Evolutionary conservation across 1,139 yeast genomes (phyloP).

Genomic region (Yarrowia galli): DNA sequence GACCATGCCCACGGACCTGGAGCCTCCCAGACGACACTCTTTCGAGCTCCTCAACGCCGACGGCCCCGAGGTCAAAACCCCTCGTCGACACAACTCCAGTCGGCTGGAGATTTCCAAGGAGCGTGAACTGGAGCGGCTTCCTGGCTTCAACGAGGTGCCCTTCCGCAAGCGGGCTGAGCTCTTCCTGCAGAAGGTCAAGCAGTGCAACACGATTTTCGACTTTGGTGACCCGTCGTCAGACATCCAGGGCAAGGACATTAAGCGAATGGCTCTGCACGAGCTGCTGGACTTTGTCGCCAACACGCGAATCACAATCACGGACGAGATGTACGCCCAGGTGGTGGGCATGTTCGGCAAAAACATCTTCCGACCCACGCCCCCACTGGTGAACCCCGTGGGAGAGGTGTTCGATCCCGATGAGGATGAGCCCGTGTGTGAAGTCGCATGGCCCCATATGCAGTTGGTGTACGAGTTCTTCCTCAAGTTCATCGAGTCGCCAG

Average conservation of each 20-base stretch:
- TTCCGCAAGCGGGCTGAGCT: slow-evolving; percentile 84
- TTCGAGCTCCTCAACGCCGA: slow-evolving; percentile 51
- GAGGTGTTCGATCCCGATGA: slow-evolving; percentile 98
- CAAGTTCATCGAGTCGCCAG: slow-evolving; percentile 92
- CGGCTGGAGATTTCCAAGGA: slow-evolving; percentile 80
- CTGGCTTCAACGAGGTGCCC: slow-evolving; percentile 87
- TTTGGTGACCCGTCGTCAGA: slow-evolving; percentile 93
- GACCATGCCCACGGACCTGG: slow-evolving; percentile 53
- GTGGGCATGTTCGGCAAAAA: slow-evolving; percentile 89
- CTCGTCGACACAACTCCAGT: slow-evolving; percentile 93
- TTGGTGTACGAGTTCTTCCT: slow-evolving; percentile 92
- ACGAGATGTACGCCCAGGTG: slow-evolving; percentile 87
- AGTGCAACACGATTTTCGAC: slow-evolving; percentile 93
- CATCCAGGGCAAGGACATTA: slow-evolving; percentile 90
- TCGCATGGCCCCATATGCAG: slow-evolving; percentile 99
- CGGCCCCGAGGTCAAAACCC: slow-evolving; percentile 70
- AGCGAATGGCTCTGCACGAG: slow-evolving; percentile 84
- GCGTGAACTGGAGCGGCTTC: slow-evolving; percentile 80
- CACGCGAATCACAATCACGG: slow-evolving; percentile 78
- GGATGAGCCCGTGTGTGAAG: slow-evolving; percentile 95
- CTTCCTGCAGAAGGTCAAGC: slow-evolving; percentile 87
- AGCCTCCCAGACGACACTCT: slow-evolving; percentile 47
- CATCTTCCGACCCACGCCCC: slow-evolving; percentile 94
- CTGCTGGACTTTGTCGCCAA: slow-evolving; percentile 86
- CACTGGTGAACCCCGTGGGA: slow-evolving; percentile 96